These are phyloP conservation scores for Angomonas desouzai DNA, from an alignment of 208 protist species.

Conservation along the genomic window DNA sequence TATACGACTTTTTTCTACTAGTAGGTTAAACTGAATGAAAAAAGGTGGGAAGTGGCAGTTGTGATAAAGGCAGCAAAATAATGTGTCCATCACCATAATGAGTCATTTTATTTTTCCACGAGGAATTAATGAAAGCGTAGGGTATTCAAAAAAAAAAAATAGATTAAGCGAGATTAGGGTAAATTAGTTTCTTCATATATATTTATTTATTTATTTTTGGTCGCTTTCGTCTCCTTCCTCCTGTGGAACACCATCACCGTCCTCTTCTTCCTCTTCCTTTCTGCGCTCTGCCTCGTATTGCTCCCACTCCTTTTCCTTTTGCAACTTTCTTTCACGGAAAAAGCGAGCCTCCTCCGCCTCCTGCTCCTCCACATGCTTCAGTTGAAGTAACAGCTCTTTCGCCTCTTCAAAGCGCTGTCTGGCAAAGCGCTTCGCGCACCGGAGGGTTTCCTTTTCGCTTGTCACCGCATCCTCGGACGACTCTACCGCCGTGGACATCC, in stretches of 20 bases:
- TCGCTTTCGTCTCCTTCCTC: no score
- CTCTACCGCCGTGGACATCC: slow-evolving; percentile 60
- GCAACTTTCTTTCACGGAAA: slow-evolving; percentile 58
- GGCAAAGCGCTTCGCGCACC: slow-evolving; percentile 50
- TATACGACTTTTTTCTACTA: slow-evolving; percentile 13
- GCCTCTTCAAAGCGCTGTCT: slow-evolving; percentile 63
- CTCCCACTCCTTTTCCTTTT: slow-evolving; percentile 81
- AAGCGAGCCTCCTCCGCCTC: slow-evolving; percentile 73
- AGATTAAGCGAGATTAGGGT: no score
- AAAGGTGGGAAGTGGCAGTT: not conserved
- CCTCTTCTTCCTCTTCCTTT: slow-evolving; percentile 14
- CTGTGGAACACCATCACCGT: no score
- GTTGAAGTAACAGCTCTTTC: slow-evolving; percentile 63
- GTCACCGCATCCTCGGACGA: slow-evolving; percentile 25
- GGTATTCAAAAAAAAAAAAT: not conserved
- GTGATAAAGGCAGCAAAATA: no score
- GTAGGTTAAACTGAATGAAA: not conserved
- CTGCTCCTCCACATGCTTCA: slow-evolving; percentile 77
- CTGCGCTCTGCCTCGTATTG: slow-evolving; percentile 46
- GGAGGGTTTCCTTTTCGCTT: slow-evolving; percentile 24
- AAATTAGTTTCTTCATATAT: no score
- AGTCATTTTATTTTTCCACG: no score
- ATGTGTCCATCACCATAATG: not conserved
- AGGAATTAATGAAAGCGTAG: no score
- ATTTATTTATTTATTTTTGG: no score